phyloP scores from a whole-genome alignment of 169 alveolate genomes.

The Cryptosporidium sp. region DNA sequence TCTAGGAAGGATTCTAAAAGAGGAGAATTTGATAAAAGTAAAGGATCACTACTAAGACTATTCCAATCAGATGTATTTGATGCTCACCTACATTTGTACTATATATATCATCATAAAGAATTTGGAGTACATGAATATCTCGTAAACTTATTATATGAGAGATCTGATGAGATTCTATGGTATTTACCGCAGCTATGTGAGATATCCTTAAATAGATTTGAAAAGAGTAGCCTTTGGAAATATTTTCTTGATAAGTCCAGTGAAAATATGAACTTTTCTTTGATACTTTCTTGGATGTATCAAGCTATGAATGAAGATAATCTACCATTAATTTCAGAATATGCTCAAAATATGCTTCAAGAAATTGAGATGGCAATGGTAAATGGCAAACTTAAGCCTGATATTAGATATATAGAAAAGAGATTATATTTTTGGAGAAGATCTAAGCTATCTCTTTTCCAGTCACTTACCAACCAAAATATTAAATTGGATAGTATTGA shows the following conservation, averaged over 20 bases:
- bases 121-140: constrained; percentile 91
- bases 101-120: constrained; percentile 88
- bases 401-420: constrained; percentile 69
- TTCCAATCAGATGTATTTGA: constrained; percentile 91
- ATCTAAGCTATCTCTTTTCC: background rate
- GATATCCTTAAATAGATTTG: constrained; percentile 52
- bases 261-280: constrained; percentile 89
- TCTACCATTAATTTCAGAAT: constrained; percentile 66
- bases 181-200: constrained; percentile 86
- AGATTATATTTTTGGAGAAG: constrained; percentile 19
- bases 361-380: constrained; percentile 93
- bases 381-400: constrained; percentile 84
- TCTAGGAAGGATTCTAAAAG: background rate
- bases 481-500: background rate
- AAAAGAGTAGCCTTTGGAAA: constrained; percentile 70
- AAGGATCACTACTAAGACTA: constrained; percentile 87
- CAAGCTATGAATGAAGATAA: constrained; percentile 87
- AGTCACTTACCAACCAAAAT: background rate
- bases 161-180: constrained; percentile 84
- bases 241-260: constrained; percentile 85
- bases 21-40: constrained; percentile 15
- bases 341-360: constrained; percentile 88
- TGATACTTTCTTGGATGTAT: constrained; percentile 88
- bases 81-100: constrained; percentile 88
- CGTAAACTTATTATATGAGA: constrained; percentile 87